Evolutionary conservation across 1,139 yeast species (phyloP).

Genomic region (Protomyces arabidopsidicola): DNA sequence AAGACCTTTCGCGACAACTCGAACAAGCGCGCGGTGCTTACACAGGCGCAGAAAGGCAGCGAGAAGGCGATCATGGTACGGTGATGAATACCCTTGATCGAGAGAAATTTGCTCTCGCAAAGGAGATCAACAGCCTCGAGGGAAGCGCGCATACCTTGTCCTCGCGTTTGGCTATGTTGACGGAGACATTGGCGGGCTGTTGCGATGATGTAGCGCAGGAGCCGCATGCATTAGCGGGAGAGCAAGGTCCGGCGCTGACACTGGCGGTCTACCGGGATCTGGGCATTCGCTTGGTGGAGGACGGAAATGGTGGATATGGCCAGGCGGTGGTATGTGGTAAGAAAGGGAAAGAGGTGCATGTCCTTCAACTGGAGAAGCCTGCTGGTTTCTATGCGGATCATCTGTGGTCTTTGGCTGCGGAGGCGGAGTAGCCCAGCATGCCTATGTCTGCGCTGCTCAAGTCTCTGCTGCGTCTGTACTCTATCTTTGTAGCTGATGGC

Average conservation of each 20-base stretch:
- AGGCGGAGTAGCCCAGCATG: neutral
- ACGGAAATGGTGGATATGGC: slow-evolving; percentile 40
- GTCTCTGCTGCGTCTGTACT: no score
- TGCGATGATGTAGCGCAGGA: slow-evolving; percentile 38
- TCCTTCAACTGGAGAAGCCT: slow-evolving; percentile 53
- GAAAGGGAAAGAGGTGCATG: slow-evolving; percentile 49
- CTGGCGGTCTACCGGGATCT: slow-evolving; percentile 42
- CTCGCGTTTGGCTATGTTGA: slow-evolving; percentile 46
- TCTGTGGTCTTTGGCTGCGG: slow-evolving; percentile 59
- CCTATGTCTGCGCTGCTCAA: neutral
- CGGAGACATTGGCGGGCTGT: slow-evolving; percentile 43
- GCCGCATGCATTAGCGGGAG: slow-evolving; percentile 32
- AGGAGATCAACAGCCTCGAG: slow-evolving; percentile 55
- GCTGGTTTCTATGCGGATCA: slow-evolving; percentile 63
- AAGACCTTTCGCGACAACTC: slow-evolving; percentile 25
- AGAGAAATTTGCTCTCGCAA: slow-evolving; percentile 53
- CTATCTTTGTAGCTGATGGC: no score
- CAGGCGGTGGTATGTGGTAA: slow-evolving; percentile 47
- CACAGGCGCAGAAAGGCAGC: slow-evolving; percentile 33
- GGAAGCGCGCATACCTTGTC: slow-evolving; percentile 49
- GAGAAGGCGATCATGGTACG: slow-evolving; percentile 37
- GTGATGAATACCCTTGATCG: slow-evolving; percentile 45
- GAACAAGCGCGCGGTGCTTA: neutral
- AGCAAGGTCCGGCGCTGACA: slow-evolving; percentile 31
- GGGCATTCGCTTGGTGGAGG: slow-evolving; percentile 41